Percentiles rank a stretch among this genome's conserved stretches.
Evolutionary conservation across 164 flowering plant species (phyloP).

Genomic region (Berberis vulgaris): DNA sequence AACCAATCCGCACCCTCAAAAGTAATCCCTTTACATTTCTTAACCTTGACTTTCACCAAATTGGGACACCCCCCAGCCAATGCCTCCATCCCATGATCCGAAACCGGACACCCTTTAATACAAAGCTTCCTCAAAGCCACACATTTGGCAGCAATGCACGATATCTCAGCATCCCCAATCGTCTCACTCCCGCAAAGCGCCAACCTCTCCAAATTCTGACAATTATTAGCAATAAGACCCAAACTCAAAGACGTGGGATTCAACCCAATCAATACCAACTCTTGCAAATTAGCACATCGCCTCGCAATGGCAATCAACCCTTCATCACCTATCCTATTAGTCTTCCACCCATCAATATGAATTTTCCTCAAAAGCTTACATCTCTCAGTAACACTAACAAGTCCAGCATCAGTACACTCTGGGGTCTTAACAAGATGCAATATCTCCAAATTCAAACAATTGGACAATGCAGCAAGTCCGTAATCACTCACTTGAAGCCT

Average conservation of each 20-base stretch:
- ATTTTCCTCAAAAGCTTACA: slow-evolving; percentile 67
- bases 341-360: slow-evolving; percentile 82
- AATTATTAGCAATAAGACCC: slow-evolving; percentile 41
- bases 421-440: slow-evolving; percentile 61
- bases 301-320: slow-evolving; percentile 57
- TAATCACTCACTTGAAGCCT: slow-evolving; percentile 22
- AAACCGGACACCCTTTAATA: slow-evolving; percentile 66
- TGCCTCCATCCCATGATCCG: slow-evolving; percentile 58
- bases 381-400: slow-evolving; percentile 35
- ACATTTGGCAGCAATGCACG: slow-evolving; percentile 61
- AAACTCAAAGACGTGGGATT: slow-evolving; percentile 52
- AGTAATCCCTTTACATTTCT: slow-evolving; percentile 68
- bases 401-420: slow-evolving; percentile 59
- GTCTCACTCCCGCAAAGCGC: slow-evolving; percentile 76
- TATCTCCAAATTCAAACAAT: slow-evolving; percentile 42
- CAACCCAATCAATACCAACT: slow-evolving; percentile 65
- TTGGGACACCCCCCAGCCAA: slow-evolving; percentile 76
- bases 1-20: slow-evolving; percentile 47
- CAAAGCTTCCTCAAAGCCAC: slow-evolving; percentile 65
- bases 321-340: slow-evolving; percentile 68
- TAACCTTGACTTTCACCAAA: slow-evolving; percentile 77
- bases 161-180: slow-evolving; percentile 60
- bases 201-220: slow-evolving; percentile 53
- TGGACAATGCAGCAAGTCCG: slow-evolving; percentile 45
- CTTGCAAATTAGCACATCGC: slow-evolving; percentile 48